Evolutionary conservation across 2,329 filamentous ascomycete species (phyloP), one percentile per base, ranked within the genome.

Genomic region (Epichloe bromicola): DNA sequence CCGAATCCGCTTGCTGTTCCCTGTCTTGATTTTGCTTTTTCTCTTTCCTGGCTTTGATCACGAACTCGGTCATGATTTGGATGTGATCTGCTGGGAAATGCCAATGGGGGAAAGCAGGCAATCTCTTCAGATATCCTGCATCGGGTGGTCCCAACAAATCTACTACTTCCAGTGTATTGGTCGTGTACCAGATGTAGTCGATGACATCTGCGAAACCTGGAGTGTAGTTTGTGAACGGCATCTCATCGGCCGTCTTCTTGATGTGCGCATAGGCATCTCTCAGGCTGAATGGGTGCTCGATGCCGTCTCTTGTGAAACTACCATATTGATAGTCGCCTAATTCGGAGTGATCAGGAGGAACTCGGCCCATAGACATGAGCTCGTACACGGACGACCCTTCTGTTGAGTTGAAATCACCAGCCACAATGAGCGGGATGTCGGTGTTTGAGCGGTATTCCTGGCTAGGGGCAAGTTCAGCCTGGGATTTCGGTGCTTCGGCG

Each of bases 131-230:
- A 65, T 95, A 93, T 30, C 87, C 80, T 56, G 83, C 79, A 65
- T 96, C 90, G 2, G 94, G 87, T 42, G 91, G 86, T 33, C 90
- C 90, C 4, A 96, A 81, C 49, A 96, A 69, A 49, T 85, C 85
- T 17, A 88, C 83, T 23, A 94, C 86, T 63, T 93, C 86, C 43
- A 96, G 74, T 20, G 85, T 82, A 67, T 93, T 95, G 52, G 88
- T 91, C 51, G 89, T 90, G 69, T 95, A 98, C 89, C 90, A 97
- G 61, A 98, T 88, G 68, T 97, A 96, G 66, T 98, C 93, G 58
- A 98, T 86, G 52, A 94, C 87, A 55, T 89, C 90, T 48, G 81
- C 80, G 70, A 96, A 98, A n/a, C 82, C 82, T 1, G 93, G 90
- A 14, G 89, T 94, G 69, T 97, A 98, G 69, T 98, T 98, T 45